Conservation (phyloP, 495 filamentous ascomycete species). For the Penicillium coffeae region DNA sequence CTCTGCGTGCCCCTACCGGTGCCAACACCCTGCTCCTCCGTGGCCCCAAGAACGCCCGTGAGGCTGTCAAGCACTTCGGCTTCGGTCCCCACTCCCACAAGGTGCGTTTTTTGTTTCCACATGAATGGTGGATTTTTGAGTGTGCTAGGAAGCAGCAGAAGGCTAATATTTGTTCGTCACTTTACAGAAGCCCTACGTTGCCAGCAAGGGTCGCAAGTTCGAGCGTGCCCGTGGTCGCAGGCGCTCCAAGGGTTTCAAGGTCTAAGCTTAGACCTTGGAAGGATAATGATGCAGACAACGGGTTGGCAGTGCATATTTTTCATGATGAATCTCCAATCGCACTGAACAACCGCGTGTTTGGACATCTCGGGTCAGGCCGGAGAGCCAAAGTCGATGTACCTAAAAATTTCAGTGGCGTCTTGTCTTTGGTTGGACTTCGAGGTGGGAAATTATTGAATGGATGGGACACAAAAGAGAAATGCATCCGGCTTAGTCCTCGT, state of each 20-base stretch:
- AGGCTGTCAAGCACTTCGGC: constrained; percentile 98
- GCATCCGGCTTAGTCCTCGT: constrained; percentile 31
- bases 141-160: too few relatives aligned
- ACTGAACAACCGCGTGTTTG: constrained; percentile 14
- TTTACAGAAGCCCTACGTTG: constrained; percentile 83
- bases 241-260: constrained; percentile 97
- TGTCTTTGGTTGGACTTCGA: constrained; percentile 22
- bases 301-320: constrained; percentile 12
- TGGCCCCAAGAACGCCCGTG: constrained; percentile 93
- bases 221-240: constrained; percentile 96
- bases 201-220: constrained; percentile 99
- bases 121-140: too few relatives aligned
- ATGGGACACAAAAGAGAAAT: constrained; percentile 31
- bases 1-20: constrained; percentile 86
- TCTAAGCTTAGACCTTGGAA: constrained; percentile 52
- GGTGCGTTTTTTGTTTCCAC: constrained; percentile 52
- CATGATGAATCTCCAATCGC: constrained; percentile 8
- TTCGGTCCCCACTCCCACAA: constrained; percentile 96
- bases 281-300: constrained; percentile 9
- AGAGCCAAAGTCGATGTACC: constrained; percentile 26
- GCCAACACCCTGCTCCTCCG: constrained; percentile 91
- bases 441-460: constrained; percentile 24
- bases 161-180: constrained; percentile 1
- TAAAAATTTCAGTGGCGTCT: constrained; percentile 14
- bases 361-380: constrained; percentile 16